These are phyloP conservation scores for Stemphylium vesicarium DNA, from an alignment of 2,329 filamentous ascomycete species.

Conservation along the genomic window DNA sequence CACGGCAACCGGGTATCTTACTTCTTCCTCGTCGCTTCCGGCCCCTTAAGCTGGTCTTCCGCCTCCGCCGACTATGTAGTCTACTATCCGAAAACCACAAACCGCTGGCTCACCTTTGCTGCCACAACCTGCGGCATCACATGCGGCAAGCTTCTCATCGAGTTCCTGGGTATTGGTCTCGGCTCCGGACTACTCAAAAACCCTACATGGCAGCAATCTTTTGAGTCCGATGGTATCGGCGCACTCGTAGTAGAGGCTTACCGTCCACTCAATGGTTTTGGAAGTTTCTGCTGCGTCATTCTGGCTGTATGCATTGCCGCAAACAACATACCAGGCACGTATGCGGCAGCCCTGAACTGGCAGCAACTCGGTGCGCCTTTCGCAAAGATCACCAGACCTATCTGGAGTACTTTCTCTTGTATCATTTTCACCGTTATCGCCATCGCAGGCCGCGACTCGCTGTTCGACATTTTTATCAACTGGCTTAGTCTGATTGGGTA, in stretches of 20 bases:
- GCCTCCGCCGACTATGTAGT: constrained; percentile 70
- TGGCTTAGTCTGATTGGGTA: constrained; percentile 53
- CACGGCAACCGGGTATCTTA: constrained; percentile 67
- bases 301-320: constrained; percentile 57
- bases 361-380: constrained; percentile 67
- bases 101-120: constrained; percentile 53
- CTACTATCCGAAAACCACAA: constrained; percentile 64
- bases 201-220: constrained; percentile 62
- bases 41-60: constrained; percentile 66
- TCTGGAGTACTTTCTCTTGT: constrained; percentile 64
- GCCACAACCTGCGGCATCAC: constrained; percentile 63
- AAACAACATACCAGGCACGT: constrained; percentile 72
- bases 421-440: constrained; percentile 67
- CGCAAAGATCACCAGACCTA: constrained; percentile 68
- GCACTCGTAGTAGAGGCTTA: constrained; percentile 68
- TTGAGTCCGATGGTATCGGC: constrained; percentile 60
- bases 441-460: constrained; percentile 65
- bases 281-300: constrained; percentile 72
- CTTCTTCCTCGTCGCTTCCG: constrained; percentile 70
- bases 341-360: constrained; percentile 70
- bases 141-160: constrained; percentile 63
- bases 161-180: constrained; percentile 67
- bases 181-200: constrained; percentile 62
- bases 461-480: constrained; percentile 69
- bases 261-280: constrained; percentile 57